Evolutionary conservation across 129 eudicot species (phyloP).

Genomic region (Lonicera japonica): DNA sequence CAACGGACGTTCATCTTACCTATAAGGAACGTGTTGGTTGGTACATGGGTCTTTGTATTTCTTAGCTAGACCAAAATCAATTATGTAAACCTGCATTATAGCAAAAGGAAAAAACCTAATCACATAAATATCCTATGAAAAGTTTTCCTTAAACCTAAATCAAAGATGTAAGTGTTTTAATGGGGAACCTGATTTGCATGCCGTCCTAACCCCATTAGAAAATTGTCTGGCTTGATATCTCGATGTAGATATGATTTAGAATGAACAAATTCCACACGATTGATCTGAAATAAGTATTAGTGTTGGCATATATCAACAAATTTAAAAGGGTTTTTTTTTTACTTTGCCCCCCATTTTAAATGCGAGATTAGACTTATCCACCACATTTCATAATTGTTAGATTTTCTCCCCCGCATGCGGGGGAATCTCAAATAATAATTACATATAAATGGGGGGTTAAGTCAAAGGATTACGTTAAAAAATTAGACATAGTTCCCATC

Average conservation of each 20-base stretch:
- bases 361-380: too few species aligned
- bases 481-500: too few species aligned
- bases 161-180: neutral
- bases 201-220: slow-evolving; percentile 93
- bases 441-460: too few species aligned
- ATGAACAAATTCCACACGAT: slow-evolving; percentile 88
- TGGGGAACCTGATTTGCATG: slow-evolving; percentile 78
- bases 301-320: neutral
- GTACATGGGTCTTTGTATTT: slow-evolving; percentile 74
- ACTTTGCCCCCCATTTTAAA: too few species aligned
- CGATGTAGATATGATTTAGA: slow-evolving; percentile 85
- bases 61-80: slow-evolving; percentile 92
- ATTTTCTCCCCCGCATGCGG: too few species aligned
- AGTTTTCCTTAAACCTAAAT: too few species aligned
- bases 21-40: slow-evolving; percentile 91
- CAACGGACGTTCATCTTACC: slow-evolving; percentile 39
- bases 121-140: too few species aligned
- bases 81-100: slow-evolving; percentile 60
- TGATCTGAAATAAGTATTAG: slow-evolving; percentile 45
- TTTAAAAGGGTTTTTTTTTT: neutral
- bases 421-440: too few species aligned
- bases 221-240: slow-evolving; percentile 93
- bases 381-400: too few species aligned
- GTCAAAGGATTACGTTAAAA: too few species aligned
- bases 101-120: neutral